Conservation (phyloP, 805 yeast genomes). For the Wickerhamomyces ciferrii region DNA sequence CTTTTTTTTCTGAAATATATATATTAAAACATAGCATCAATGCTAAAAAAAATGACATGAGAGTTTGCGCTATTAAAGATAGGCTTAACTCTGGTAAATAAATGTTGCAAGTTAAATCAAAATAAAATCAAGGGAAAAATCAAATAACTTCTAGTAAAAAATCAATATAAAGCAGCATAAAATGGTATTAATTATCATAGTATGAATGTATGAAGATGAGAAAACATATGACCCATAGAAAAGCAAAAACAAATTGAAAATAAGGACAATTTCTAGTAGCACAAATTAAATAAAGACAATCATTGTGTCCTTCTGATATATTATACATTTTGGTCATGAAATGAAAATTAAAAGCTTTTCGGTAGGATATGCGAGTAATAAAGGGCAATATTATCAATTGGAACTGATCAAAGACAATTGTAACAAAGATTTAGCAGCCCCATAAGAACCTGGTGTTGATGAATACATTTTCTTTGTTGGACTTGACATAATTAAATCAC, state of each 20-base stretch:
- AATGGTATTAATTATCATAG: not conserved
- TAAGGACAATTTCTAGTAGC: not conserved
- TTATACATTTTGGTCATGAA: not conserved
- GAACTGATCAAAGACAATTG: slow-evolving; percentile 32
- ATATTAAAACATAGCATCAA: not conserved
- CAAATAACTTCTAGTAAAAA: not conserved
- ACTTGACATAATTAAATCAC: slow-evolving; percentile 25
- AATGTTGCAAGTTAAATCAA: not conserved
- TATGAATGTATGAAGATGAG: too few species aligned
- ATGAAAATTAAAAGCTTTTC: not conserved
- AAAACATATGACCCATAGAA: too few species aligned
- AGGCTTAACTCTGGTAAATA: not conserved
- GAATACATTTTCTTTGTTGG: slow-evolving; percentile 29
- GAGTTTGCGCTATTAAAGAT: not conserved
- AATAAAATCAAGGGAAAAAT: not conserved
- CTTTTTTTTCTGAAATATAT: not conserved
- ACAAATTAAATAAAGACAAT: not conserved
- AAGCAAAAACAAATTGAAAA: too few species aligned
- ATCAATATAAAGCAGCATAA: not conserved
- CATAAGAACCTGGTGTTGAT: slow-evolving; percentile 42
- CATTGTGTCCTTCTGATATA: not conserved
- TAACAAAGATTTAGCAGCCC: slow-evolving; percentile 40
- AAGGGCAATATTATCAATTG: not conserved
- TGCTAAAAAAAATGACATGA: not conserved
- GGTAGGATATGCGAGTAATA: not conserved